Percentiles rank a stretch among this genome's conserved stretches.
Evolutionary conservation across 805 yeast genomes (phyloP).

Genomic region (Wickerhamomyces tratensis): DNA sequence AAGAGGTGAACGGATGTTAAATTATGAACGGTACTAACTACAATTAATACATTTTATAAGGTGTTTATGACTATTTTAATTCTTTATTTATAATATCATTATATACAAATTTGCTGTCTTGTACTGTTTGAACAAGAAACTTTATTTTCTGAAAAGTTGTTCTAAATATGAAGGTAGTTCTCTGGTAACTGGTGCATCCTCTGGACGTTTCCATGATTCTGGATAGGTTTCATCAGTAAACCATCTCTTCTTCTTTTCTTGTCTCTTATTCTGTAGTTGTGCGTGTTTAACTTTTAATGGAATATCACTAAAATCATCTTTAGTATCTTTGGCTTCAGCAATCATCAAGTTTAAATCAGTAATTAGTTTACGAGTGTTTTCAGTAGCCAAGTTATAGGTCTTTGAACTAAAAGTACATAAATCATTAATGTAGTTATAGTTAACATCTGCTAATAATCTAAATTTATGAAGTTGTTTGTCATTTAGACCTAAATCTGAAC

Average conservation of each 20-base stretch:
- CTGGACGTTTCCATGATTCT: constrained; percentile 66
- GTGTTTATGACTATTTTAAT: too few species aligned
- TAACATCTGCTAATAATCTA: constrained; percentile 65
- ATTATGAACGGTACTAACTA: too few species aligned
- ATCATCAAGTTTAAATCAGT: constrained; percentile 54
- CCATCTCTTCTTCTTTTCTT: constrained; percentile 16
- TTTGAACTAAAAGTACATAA: constrained; percentile 56
- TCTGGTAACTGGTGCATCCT: constrained; percentile 52
- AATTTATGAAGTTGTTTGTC: constrained; percentile 60
- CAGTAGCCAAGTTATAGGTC: constrained; percentile 45
- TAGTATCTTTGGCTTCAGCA: constrained; percentile 49
- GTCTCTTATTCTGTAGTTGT: constrained; percentile 28
- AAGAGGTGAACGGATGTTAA: too few species aligned
- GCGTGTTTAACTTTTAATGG: constrained; percentile 77
- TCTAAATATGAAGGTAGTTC: background rate
- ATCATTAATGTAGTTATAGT: constrained; percentile 58
- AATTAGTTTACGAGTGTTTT: constrained; percentile 69
- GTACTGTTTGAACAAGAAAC: too few species aligned
- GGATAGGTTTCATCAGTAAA: constrained; percentile 41
- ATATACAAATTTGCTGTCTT: too few species aligned
- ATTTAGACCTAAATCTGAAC: constrained; percentile 42
- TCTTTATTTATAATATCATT: too few species aligned
- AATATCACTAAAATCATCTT: constrained; percentile 62
- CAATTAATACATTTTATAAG: too few species aligned
- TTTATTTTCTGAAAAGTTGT: background rate